Base-by-base conservation (phyloP, 345 rosid genomes). In the Firmiana major region DNA sequence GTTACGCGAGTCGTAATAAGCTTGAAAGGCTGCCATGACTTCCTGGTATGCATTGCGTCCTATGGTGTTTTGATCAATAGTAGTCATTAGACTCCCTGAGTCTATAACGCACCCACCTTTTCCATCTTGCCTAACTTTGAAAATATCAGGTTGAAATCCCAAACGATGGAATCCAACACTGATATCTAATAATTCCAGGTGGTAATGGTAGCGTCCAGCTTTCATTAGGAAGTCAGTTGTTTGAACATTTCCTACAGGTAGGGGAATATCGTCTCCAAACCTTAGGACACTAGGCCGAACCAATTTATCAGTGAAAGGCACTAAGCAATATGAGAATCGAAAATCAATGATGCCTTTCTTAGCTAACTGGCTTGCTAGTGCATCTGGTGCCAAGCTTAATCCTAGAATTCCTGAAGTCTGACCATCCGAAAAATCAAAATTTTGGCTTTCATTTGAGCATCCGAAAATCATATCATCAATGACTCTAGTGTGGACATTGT, bases 371-470 rank as follows among this genome's bases (percentile, higher is more conserved):
- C 24, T 24, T 9, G 11, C 34, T 53, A 82, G 17, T 15, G 79
- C 78, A 31, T 67, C 42, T 1, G 67, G 80, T 0, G 74, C 57
- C 31, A 5, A 0, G 67, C 43, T 76, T 17, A 84, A n/a, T 12
- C 79, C 84, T 9, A 76, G 5, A 31, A 78, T 66, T 19, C 80
- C 84, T 31, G 34, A 31, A 31, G 3, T 31, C 34, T 31, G 34
- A 31, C 34, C 34, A 31, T 31, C 3, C 0, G 34, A 31, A 31
- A 0, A 75, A 19, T 36, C 12, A 34, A 75, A 43, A 22, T 74
- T 48, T 40, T 5, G 36, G 64, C 62, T 82, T 3, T 80, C 82
- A 0, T 69, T 43, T 0, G 79, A 80, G 77, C 87, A 82, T 15
- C 87, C 84, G 5, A 82, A 82, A 1, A 80, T 31, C 9, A 82